Evolutionary conservation across 1,139 yeast species (phyloP), one percentile per base, ranked within the genome.

Genomic region (Taphrina confusa): DNA sequence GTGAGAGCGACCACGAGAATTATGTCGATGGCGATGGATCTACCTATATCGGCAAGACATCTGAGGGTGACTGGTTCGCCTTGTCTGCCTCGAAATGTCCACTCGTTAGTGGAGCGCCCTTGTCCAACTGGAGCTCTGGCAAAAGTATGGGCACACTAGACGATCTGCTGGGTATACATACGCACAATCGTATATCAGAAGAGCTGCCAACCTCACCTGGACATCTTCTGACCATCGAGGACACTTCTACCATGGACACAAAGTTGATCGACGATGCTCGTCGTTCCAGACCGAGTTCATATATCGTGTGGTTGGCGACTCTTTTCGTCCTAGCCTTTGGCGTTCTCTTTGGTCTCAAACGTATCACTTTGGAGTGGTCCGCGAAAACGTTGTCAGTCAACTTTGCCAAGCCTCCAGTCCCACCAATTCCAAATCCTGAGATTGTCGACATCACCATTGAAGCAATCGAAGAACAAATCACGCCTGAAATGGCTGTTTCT

Each of bases 31-130:
- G 51, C 12, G 57, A 40, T n/a, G 50, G 56, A 5, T 57, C 65
- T 8, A 79, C 90, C 1, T 89, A 82, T 69, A 75, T 90, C 22
- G 88, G 85, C 64, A 77, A 79, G 64, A 85, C 92, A 0, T 75
- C 78, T 11, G 78, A 78, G 59, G 82, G 83, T 3, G 85, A 87
- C 55, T 90, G 96, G 96, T 88, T 81, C 74, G 97, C 96, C 9
- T 78, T 91, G 80, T 86, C 95, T 30, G 87, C 84, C 65, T 71
- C 73, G 27, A 79, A 83, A 66, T 91, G 84, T 68, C 96, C 97
- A 0, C 72, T 90, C 57, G 90, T 91, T 20, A 82, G 83, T 63
- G 81, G 88, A 25, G 94, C 97, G 0, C 92, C 95, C 61, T 67
- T 64, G 0, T 74, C 78, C 0, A 61, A 62, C 1, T 76, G 76